A percentile compares a stretch with the other conserved stretches of the same genome.
Conservation (phyloP, 164 flowering plant genomes). For the Saururus chinensis region DNA sequence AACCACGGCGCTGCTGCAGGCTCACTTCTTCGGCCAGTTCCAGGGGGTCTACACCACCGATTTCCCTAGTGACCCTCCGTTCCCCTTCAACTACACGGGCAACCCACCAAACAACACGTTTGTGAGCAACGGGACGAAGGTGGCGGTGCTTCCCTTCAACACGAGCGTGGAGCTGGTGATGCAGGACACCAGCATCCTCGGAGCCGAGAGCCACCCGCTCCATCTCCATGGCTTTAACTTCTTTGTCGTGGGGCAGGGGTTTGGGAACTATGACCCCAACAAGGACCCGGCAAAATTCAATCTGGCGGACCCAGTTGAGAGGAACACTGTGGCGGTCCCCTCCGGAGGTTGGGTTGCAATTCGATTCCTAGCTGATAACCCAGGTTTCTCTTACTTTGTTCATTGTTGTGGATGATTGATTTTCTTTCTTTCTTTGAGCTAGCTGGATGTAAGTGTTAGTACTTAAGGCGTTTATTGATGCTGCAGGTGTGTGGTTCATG, state of each 20-base stretch:
- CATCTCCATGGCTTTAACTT: constrained; percentile 57
- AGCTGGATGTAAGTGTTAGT: too few species aligned
- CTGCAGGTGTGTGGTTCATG: constrained; percentile 45
- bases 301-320: constrained; percentile 41
- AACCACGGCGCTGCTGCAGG: constrained; percentile 29
- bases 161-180: constrained; percentile 41
- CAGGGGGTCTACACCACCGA: constrained; percentile 49
- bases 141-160: constrained; percentile 33
- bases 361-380: constrained; percentile 51
- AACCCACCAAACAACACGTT: constrained; percentile 30
- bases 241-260: constrained; percentile 43
- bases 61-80: constrained; percentile 28
- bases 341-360: constrained; percentile 55
- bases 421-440: too few species aligned
- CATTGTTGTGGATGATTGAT: constrained; percentile 16
- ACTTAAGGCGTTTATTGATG: not conserved
- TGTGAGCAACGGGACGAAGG: constrained; percentile 32
- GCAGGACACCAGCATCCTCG: constrained; percentile 49
- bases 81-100: constrained; percentile 38
- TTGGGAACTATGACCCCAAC: constrained; percentile 36
- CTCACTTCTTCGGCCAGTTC: constrained; percentile 25
- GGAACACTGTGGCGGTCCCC: constrained; percentile 50
- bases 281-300: constrained; percentile 40
- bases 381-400: constrained; percentile 22
- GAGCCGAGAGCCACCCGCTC: constrained; percentile 47